phyloP scores from a whole-genome alignment of 2,329 filamentous ascomycete genomes.

The Fusarium poae region DNA sequence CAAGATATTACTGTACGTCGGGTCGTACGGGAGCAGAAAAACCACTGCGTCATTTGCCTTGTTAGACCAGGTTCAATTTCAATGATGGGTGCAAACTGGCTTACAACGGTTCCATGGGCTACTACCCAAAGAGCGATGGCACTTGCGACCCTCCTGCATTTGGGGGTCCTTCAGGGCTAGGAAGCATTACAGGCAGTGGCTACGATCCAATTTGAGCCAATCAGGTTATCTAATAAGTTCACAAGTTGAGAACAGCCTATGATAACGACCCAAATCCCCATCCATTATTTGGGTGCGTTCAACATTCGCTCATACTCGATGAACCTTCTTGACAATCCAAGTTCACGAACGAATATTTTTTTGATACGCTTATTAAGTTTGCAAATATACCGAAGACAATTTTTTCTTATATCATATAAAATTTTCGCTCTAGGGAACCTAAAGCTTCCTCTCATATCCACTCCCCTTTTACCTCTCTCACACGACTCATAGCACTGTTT shows the following conservation, averaged over 20 bases:
- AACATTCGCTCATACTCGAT: conserved; percentile 31
- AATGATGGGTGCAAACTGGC: conserved; percentile 15
- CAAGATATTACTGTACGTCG: conserved; percentile 4
- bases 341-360: conserved; percentile 27
- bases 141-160: conserved; percentile 12
- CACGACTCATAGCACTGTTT: conserved; percentile 28
- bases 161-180: conserved; percentile 5
- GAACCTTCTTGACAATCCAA: conserved; percentile 39
- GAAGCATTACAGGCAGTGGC: conserved; percentile 10
- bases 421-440: background rate
- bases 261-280: conserved; percentile 30
- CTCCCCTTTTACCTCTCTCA: conserved; percentile 3
- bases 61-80: conserved; percentile 7
- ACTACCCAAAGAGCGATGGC: background rate
- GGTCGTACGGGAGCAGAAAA: conserved; percentile 8
- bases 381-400: background rate
- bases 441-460: background rate
- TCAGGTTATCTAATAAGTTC: conserved; percentile 34
- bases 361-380: background rate
- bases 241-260: conserved; percentile 41
- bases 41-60: conserved; percentile 22
- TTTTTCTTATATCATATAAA: background rate
- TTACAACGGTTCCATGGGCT: conserved; percentile 21
- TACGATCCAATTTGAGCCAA: conserved; percentile 23
- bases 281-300: conserved; percentile 25